These are phyloP conservation scores for Suillus americanus DNA, from an alignment of 768 basidiomycete species.

Conservation along the genomic window DNA sequence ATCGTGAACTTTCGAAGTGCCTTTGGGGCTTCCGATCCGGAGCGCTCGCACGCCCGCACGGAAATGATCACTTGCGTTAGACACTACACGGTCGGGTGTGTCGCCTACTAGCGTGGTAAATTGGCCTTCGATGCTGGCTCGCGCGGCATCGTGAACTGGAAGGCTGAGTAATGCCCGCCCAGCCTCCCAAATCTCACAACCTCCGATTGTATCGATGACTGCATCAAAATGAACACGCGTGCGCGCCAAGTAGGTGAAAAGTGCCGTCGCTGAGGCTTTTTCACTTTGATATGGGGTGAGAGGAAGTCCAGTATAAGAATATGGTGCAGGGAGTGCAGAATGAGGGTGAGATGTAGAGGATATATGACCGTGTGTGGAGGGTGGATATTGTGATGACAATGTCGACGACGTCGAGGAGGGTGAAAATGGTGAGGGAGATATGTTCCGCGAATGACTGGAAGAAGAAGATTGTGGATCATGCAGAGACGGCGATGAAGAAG, in stretches of 20 bases:
- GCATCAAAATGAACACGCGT: slow-evolving; percentile 60
- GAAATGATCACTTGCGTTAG: slow-evolving; percentile 71
- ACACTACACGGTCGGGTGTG: slow-evolving; percentile 58
- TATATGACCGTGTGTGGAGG: slow-evolving; percentile 20
- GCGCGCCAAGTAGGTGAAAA: slow-evolving; percentile 25
- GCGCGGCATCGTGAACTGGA: slow-evolving; percentile 24
- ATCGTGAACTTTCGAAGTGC: slow-evolving; percentile 23
- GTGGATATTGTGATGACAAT: slow-evolving; percentile 29
- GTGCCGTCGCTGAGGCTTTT: slow-evolving; percentile 22
- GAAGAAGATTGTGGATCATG: slow-evolving; percentile 25
- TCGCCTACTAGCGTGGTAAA: slow-evolving; percentile 86
- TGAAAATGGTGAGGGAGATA: slow-evolving; percentile 35
- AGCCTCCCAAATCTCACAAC: slow-evolving; percentile 76
- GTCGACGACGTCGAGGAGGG: slow-evolving; percentile 31
- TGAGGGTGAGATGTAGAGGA: slow-evolving; percentile 27
- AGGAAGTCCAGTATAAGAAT: slow-evolving; percentile 30
- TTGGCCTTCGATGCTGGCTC: slow-evolving; percentile 41
- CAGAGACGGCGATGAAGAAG: slow-evolving; percentile 26
- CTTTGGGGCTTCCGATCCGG: slow-evolving; percentile 30
- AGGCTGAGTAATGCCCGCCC: slow-evolving; percentile 58
- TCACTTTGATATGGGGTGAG: slow-evolving; percentile 30
- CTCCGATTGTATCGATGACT: slow-evolving; percentile 82
- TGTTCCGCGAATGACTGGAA: slow-evolving; percentile 25
- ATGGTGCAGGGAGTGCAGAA: slow-evolving; percentile 25
- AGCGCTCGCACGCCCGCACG: slow-evolving; percentile 69